phyloP scores from a whole-genome alignment of 2,329 filamentous ascomycete species.

The Colletotrichum sp. region DNA sequence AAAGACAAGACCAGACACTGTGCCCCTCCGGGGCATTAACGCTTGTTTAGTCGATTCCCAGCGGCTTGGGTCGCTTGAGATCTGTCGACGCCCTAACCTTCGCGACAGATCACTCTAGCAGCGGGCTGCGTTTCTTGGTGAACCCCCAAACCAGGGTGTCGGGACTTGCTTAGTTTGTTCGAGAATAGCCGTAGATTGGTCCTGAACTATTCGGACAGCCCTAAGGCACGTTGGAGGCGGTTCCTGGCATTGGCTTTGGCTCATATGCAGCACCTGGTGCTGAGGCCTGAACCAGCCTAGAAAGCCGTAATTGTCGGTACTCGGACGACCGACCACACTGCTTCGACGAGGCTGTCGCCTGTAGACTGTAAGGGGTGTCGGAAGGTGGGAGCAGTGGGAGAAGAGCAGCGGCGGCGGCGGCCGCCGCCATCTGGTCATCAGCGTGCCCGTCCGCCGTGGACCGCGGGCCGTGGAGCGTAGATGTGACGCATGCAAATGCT shows the following conservation, averaged over 20 bases:
- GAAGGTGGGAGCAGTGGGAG: neutral
- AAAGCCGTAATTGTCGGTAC: neutral
- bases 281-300: neutral
- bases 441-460: neutral
- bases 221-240: constrained; percentile 12
- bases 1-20: constrained; percentile 16
- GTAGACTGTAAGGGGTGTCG: neutral
- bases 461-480: neutral
- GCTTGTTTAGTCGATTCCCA: constrained; percentile 22
- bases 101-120: constrained; percentile 23
- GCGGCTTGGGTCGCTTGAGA: constrained; percentile 23
- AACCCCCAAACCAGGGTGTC: constrained; percentile 23
- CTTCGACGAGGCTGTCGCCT: neutral
- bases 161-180: constrained; percentile 20
- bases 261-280: neutral
- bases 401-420: neutral
- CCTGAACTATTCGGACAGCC: constrained; percentile 3
- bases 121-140: constrained; percentile 22
- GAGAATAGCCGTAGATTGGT: constrained; percentile 18
- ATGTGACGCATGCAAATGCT: neutral
- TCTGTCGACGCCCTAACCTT: constrained; percentile 23
- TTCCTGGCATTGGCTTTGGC: neutral
- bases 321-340: neutral
- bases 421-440: neutral
- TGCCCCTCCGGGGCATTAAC: constrained; percentile 21